These are phyloP conservation scores for Thalassiosira exigua DNA, from an alignment of 352 stramenopile species.

Conservation along the genomic window DNA sequence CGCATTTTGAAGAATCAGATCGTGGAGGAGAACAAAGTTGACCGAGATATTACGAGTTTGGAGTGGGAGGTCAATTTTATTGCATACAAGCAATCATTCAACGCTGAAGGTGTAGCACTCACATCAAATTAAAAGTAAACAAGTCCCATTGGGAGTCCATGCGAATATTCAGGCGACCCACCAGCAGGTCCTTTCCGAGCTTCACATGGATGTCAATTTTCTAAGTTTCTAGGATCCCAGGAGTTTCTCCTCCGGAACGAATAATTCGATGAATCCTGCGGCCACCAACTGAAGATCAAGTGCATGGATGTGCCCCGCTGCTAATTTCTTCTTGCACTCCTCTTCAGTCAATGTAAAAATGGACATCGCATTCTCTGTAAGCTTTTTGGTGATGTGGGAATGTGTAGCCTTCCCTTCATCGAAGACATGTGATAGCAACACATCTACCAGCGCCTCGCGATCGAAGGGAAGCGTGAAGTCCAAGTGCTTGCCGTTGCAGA, in stretches of 20 bases:
- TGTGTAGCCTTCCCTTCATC: not conserved
- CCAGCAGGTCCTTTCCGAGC: slow-evolving; percentile 8
- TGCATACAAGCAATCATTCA: too few species aligned
- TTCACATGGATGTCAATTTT: slow-evolving; percentile 11
- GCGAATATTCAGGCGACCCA: too few species aligned
- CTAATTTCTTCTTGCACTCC: not conserved
- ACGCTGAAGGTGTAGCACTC: too few species aligned
- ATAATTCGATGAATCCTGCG: slow-evolving; percentile 7
- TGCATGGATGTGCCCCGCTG: slow-evolving; percentile 9
- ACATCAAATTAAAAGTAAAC: too few species aligned
- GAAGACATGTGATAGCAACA: not conserved
- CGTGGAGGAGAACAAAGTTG: too few species aligned
- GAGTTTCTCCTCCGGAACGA: not conserved
- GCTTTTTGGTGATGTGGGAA: not conserved
- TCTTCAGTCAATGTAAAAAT: slow-evolving; percentile 10
- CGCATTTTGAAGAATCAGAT: too few species aligned
- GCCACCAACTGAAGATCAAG: slow-evolving; percentile 7
- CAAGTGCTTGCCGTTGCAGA: not conserved
- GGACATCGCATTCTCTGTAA: slow-evolving; percentile 1
- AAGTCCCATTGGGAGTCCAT: too few species aligned
- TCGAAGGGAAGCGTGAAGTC: not conserved
- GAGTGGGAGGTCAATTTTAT: too few species aligned
- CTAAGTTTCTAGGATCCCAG: slow-evolving; percentile 5
- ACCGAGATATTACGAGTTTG: too few species aligned
- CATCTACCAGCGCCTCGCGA: not conserved